Evolutionary conservation across 495 filamentous ascomycete genomes (phyloP).

Genomic region (Aspergillus saccharolyticus): DNA sequence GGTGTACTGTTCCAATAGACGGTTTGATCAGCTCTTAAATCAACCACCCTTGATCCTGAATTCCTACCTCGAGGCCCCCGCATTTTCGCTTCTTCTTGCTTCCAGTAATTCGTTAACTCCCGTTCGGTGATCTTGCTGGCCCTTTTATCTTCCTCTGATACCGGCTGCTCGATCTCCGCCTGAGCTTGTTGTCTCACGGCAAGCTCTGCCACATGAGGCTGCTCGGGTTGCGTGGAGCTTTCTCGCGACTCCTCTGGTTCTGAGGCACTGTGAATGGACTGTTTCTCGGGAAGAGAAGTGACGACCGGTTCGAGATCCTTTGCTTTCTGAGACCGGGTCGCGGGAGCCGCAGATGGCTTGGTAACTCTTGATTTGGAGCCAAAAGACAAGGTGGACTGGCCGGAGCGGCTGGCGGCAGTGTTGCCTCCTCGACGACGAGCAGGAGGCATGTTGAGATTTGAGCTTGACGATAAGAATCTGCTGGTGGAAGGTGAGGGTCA

Average conservation of each 20-base stretch:
- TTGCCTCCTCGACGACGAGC: conserved; percentile 55
- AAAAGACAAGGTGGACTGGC: conserved; percentile 75
- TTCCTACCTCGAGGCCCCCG: conserved; percentile 44
- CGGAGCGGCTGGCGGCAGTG: conserved; percentile 28
- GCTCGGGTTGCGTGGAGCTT: conserved; percentile 20
- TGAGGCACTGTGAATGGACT: conserved; percentile 19
- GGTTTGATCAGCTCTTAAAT: background rate
- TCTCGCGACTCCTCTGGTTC: conserved; percentile 24
- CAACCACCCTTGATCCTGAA: background rate
- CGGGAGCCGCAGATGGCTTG: conserved; percentile 53
- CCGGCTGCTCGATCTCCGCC: conserved; percentile 36
- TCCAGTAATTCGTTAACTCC: conserved; percentile 71
- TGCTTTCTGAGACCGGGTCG: conserved; percentile 42
- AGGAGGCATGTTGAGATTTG: conserved; percentile 54
- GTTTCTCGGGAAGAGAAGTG: conserved; percentile 31
- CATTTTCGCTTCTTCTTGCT: conserved; percentile 55
- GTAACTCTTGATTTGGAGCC: conserved; percentile 62
- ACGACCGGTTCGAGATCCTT: conserved; percentile 37
- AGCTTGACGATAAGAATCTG: background rate
- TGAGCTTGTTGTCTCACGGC: conserved; percentile 42
- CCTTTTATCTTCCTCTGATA: conserved; percentile 45
- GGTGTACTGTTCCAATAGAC: conserved; percentile 54
- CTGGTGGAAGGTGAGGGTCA: background rate
- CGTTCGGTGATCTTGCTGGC: conserved; percentile 57
- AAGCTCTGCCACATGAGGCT: conserved; percentile 45